Evolutionary conservation across 495 filamentous ascomycete species (phyloP), one percentile per base, ranked within the genome.

Genomic region (Penicillium desertorum): DNA sequence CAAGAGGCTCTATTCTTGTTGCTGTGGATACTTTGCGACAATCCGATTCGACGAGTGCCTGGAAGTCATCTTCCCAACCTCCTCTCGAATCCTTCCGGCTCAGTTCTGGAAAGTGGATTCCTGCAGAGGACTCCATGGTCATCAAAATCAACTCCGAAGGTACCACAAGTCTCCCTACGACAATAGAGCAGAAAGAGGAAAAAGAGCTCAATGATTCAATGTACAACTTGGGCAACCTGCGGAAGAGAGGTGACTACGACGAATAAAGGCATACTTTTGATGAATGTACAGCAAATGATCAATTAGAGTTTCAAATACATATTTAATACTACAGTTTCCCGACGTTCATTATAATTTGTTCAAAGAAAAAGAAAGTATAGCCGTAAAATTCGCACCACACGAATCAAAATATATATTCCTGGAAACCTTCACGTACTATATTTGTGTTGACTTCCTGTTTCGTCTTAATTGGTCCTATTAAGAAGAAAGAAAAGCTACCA

Each of bases 191-290:
- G 36, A 74, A 79, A 54, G 47, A 65, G 42, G 59, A 61, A 46
- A 66, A 68, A 43, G 62, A 62, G 47, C 45, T 81, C 27, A 71
- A 72, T 49, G 73, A 84, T 45, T 70, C 86, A 1, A 59, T 96
- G 51, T 96, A 96, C 71, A 76, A 77, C 3, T 71, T 91, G 46
- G 87, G 84, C 47, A 86, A 84, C 56, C 75, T 96, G 49, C 80
- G 92, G 49, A 97, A 95, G 76, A 81, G 58, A 49, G 57, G n/a
- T 61, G 53, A 45, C 5, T 22, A 51, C 7, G 59, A 72, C 17
- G 69, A 76, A 25, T 66, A 61, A 49, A 50, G 12, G 44, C 16
- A 44, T 42, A 36, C 48, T 36, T 59, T 58, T 51, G n/a, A 60
- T 43, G 43, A 46, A 48, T 37, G 49, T 59, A 54, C 37, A 62